Conservation (phyloP, 495 filamentous ascomycete genomes). For the Penicillium bovifimosum region DNA sequence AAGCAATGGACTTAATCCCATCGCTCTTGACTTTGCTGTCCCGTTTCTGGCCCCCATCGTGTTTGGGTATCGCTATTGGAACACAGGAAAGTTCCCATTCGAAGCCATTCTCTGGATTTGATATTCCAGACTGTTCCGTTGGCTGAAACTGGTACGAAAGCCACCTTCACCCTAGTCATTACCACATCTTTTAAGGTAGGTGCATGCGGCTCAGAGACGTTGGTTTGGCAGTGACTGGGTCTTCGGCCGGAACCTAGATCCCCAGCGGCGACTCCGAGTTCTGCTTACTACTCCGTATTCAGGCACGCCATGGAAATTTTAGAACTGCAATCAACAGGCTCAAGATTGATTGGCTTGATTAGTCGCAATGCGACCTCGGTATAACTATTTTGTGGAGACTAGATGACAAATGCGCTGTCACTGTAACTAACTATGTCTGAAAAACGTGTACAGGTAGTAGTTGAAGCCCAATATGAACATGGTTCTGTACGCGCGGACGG, state of each 20-base stretch:
- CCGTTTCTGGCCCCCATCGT: background rate
- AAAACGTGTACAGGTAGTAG: too few species aligned
- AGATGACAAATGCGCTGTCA: background rate
- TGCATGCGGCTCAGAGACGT: background rate
- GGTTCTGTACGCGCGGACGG: too few species aligned
- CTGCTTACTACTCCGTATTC: slow-evolving; percentile 3
- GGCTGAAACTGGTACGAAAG: slow-evolving; percentile 2
- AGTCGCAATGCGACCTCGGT: background rate
- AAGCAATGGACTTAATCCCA: background rate
- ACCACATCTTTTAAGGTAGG: too few species aligned
- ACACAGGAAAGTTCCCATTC: background rate
- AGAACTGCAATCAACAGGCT: background rate
- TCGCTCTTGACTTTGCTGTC: background rate
- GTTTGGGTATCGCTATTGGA: background rate
- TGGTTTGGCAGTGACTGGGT: background rate
- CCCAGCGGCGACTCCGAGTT: slow-evolving; percentile 8
- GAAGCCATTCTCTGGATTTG: background rate
- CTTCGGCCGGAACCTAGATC: background rate
- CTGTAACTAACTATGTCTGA: too few species aligned
- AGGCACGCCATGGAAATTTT: slow-evolving; percentile 2
- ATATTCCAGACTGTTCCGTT: background rate
- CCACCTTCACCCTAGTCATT: slow-evolving; percentile 11
- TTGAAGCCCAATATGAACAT: too few species aligned
- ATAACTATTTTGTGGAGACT: background rate
- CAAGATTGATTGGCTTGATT: too few species aligned